Evolutionary conservation across 2,329 filamentous ascomycete genomes (phyloP).

Genomic region (Botryotinia globosa): DNA sequence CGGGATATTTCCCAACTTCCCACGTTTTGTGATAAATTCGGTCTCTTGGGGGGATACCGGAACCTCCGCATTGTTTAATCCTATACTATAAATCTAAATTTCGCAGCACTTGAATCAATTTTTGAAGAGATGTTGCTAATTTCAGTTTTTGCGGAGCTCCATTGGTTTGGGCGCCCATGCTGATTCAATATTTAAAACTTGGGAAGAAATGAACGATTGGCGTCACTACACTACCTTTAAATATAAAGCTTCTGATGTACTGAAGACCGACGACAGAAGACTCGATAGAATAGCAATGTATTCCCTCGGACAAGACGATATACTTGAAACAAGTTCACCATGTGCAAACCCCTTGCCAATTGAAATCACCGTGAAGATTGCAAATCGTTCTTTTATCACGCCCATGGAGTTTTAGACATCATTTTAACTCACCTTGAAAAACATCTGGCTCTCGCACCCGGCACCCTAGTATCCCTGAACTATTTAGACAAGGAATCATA

Average conservation of each 20-base stretch:
- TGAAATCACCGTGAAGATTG: neutral
- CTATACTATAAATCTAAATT: neutral
- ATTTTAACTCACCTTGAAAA: neutral
- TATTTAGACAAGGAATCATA: neutral
- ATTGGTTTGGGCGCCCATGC: neutral
- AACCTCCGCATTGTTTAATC: neutral
- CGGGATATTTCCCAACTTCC: neutral
- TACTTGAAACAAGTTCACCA: neutral
- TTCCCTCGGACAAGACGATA: neutral
- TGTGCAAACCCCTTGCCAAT: neutral
- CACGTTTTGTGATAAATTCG: neutral
- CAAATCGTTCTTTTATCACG: neutral
- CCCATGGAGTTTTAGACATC: neutral
- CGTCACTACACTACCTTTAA: neutral
- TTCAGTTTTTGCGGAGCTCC: neutral
- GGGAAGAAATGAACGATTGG: neutral
- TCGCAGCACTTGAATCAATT: neutral
- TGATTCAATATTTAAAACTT: neutral
- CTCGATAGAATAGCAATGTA: neutral
- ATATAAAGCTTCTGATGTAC: neutral
- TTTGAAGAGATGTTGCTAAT: neutral
- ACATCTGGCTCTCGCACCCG: neutral
- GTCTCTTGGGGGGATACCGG: neutral
- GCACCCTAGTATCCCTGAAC: neutral
- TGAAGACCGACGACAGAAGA: neutral